Evolutionary conservation across 257 asterid species (phyloP), one percentile per base, ranked within the genome.

Genomic region (Primulina huaijiensis): DNA sequence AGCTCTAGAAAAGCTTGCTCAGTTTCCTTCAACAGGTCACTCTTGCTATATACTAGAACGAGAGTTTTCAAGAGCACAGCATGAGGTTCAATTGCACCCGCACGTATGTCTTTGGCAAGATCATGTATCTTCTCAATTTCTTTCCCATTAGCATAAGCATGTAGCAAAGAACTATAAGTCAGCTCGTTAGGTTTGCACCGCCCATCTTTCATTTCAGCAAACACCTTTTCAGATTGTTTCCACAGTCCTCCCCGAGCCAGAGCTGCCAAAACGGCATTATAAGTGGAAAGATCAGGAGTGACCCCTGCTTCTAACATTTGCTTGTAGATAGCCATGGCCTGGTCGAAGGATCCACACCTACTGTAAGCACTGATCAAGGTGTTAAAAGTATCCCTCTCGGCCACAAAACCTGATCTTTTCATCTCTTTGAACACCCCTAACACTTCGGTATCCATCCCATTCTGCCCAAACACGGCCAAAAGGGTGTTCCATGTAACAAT

Each of bases 401-500:
- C 90, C 55, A 88, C 87, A 66, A 92, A 90, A 0, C 98, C 98
- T 0, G 97, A 86, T 53, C 97, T 80, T 74, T 92, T 92, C 98
- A 92, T 90, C 65, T 92, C 98, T 68, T 65, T 83, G 78, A 93
- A 90, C 72, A 93, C 97, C 17, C 97, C 99, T 2, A 92, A 87
- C 2, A 93, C 95, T 77, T 93, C 96, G 0, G 87, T 78, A 78
- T 90, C 91, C 98, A 90, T 85, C 61, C 92, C 96, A 16, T 87
- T 92, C 82, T 83, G 96, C 73, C 99, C 99, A 80, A 93, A 93
- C 74, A 93, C 97, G 0, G 99, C 94, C 64, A 93, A 76, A 25
- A 93, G 97, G 0, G 99, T 89, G 73, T 93, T 93, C 99, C 99
- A 93, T 23, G 99, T 93, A 46, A 93, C 96, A 31, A 93, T 84